These are phyloP conservation scores for Phytophthora meadii DNA, from an alignment of 352 stramenopile genomes.

Conservation along the genomic window DNA sequence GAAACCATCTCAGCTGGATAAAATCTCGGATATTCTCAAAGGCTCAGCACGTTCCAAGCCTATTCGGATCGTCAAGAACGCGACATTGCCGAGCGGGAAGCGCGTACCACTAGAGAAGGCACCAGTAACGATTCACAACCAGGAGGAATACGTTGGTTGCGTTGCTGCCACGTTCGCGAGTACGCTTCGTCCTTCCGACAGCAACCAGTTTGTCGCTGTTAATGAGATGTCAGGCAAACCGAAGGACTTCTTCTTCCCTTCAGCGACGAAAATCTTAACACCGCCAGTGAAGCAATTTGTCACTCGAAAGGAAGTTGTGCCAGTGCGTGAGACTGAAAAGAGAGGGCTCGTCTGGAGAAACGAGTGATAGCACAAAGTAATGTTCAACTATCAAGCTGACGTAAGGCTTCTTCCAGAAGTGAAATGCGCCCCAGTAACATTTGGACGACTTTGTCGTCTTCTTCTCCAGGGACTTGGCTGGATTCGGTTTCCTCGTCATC, in stretches of 20 bases:
- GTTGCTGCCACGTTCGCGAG: conserved; percentile 61
- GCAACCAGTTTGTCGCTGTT: conserved; percentile 44
- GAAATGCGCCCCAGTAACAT: conserved; percentile 54
- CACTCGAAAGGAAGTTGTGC: conserved; percentile 53
- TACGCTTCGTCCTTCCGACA: conserved; percentile 49
- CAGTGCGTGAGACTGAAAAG: conserved; percentile 47
- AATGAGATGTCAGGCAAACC: conserved; percentile 44
- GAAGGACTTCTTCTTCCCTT: conserved; percentile 72
- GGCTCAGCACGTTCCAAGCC: conserved; percentile 61
- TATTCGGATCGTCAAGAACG: conserved; percentile 82
- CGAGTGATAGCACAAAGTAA: conserved; percentile 21
- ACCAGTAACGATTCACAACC: conserved; percentile 76
- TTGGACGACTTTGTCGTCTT: conserved; percentile 47
- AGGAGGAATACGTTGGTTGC: conserved; percentile 65
- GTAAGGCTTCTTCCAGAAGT: conserved; percentile 53
- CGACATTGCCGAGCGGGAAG: conserved; percentile 79
- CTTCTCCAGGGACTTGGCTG: conserved; percentile 17
- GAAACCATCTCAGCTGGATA: conserved; percentile 77
- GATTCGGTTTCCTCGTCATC: conserved; percentile 26
- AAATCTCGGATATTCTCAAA: conserved; percentile 75
- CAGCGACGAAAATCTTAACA: conserved; percentile 57
- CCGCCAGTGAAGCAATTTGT: conserved; percentile 68
- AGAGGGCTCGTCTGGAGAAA: conserved; percentile 63
- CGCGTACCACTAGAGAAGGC: conserved; percentile 58
- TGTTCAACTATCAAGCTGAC: conserved; percentile 34